A percentile compares a stretch with the other conserved stretches of the same genome.
phyloP scores from a whole-genome alignment of 305 asterid genomes.

The Lippia alba region DNA sequence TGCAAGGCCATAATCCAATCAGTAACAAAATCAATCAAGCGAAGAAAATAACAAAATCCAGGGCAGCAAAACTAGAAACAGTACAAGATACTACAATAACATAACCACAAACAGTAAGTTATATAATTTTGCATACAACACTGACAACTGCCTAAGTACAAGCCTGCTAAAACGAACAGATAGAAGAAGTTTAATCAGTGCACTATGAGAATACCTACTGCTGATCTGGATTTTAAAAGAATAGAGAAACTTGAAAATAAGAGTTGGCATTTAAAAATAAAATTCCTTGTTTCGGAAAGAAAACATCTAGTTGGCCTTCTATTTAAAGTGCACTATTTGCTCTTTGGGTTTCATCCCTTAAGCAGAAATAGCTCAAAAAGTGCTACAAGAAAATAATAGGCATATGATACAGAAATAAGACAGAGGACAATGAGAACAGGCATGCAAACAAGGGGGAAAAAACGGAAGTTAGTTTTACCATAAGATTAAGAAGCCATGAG shows the following conservation, averaged over 20 bases:
- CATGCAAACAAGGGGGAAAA: not conserved
- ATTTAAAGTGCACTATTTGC: too few species aligned
- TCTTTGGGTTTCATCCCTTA: too few species aligned
- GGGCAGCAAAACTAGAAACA: conserved; percentile 16
- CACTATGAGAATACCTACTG: conserved; percentile 1
- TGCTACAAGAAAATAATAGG: too few species aligned
- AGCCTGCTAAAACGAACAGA: conserved; percentile 8
- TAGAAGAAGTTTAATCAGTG: conserved; percentile 1
- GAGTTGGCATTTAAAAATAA: not conserved
- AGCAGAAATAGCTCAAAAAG: too few species aligned
- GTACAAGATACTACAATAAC: conserved; percentile 17
- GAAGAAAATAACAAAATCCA: conserved; percentile 20
- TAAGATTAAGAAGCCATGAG: not conserved
- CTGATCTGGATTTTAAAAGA: not conserved
- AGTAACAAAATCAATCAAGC: conserved; percentile 16
- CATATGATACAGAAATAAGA: too few species aligned
- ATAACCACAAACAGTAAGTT: conserved; percentile 26
- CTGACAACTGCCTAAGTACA: not conserved
- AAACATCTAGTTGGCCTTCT: too few species aligned
- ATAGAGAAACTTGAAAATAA: conserved; percentile 19
- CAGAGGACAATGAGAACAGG: not conserved
- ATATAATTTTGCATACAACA: not conserved
- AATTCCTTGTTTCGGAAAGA: too few species aligned
- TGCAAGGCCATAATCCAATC: conserved; percentile 44
- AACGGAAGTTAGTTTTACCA: conserved; percentile 2